A percentile compares a stretch with the other conserved stretches of the same genome.
Evolutionary conservation across 306 rosid species (phyloP).

Genomic region (Lathyrus aphaca): DNA sequence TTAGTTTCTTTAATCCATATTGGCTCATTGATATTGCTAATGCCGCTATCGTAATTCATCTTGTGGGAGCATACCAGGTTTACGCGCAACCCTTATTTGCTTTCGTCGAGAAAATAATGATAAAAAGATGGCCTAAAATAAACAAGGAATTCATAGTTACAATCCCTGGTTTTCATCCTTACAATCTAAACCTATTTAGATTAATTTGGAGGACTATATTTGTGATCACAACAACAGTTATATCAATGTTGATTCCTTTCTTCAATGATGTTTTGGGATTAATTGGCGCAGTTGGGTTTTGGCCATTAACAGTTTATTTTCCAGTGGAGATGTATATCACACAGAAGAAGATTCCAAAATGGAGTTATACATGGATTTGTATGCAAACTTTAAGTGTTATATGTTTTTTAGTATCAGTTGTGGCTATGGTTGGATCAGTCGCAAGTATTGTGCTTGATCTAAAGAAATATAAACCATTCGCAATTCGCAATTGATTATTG

Average conservation of each 20-base stretch:
- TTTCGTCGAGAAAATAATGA: slow-evolving; percentile 50
- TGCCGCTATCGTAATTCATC: slow-evolving; percentile 71
- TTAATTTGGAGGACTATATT: slow-evolving; percentile 67
- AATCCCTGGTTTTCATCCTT: slow-evolving; percentile 47
- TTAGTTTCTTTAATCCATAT: slow-evolving; percentile 66
- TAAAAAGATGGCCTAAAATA: slow-evolving; percentile 48
- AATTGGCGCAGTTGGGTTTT: slow-evolving; percentile 75
- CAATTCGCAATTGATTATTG: slow-evolving; percentile 41
- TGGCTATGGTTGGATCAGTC: slow-evolving; percentile 65
- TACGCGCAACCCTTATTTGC: slow-evolving; percentile 75
- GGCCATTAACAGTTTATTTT: slow-evolving; percentile 76
- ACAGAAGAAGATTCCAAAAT: slow-evolving; percentile 60
- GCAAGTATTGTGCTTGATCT: slow-evolving; percentile 56
- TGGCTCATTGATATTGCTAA: slow-evolving; percentile 81
- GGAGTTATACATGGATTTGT: slow-evolving; percentile 69
- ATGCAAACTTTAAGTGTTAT: slow-evolving; percentile 55
- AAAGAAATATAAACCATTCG: slow-evolving; percentile 59
- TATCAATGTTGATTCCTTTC: slow-evolving; percentile 80
- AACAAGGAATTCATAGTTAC: slow-evolving; percentile 44
- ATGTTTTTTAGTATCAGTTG: slow-evolving; percentile 51
- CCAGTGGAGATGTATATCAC: slow-evolving; percentile 74
- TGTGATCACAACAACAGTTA: slow-evolving; percentile 62
- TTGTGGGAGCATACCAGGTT: slow-evolving; percentile 85
- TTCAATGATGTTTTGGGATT: slow-evolving; percentile 74
- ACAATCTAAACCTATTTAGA: slow-evolving; percentile 56